phyloP scores from a whole-genome alignment of 306 rosid genomes.

The Acacia melanoxylon region DNA sequence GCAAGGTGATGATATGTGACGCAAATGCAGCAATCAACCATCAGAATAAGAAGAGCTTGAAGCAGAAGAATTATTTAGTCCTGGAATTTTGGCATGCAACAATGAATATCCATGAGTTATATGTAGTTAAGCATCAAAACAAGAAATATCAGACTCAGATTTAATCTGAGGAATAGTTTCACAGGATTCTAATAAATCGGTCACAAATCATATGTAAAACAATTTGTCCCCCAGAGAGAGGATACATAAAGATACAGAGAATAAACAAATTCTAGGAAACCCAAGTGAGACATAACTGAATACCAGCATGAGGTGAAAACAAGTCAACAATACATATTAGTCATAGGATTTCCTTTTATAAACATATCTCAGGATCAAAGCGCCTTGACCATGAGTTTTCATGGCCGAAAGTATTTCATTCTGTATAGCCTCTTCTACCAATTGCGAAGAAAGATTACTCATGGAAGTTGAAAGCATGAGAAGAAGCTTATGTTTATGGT shows the following conservation, averaged over 20 bases:
- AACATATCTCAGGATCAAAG: background rate
- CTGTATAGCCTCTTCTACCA: background rate
- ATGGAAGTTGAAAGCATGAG: background rate
- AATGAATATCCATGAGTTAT: background rate
- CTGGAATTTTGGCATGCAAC: slow-evolving; percentile 36
- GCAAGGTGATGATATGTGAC: slow-evolving; percentile 19
- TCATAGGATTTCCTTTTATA: background rate
- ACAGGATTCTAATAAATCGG: background rate
- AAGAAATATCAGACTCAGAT: background rate
- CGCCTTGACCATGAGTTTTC: background rate
- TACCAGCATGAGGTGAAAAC: background rate
- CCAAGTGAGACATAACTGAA: background rate
- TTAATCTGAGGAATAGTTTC: background rate
- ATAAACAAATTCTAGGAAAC: background rate
- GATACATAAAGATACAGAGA: background rate
- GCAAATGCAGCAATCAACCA: slow-evolving; percentile 27
- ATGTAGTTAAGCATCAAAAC: slow-evolving; percentile 25
- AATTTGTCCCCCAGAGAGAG: background rate
- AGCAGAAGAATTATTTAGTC: slow-evolving; percentile 18
- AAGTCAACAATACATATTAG: background rate
- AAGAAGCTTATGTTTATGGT: background rate
- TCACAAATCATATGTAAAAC: background rate
- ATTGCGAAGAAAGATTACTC: background rate
- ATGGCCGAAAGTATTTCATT: background rate
- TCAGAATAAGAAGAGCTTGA: slow-evolving; percentile 18